Percentiles rank a stretch among this genome's conserved stretches.
Conservation (phyloP, 1,284 basidiomycete species). For the Ustilago trichophora region DNA sequence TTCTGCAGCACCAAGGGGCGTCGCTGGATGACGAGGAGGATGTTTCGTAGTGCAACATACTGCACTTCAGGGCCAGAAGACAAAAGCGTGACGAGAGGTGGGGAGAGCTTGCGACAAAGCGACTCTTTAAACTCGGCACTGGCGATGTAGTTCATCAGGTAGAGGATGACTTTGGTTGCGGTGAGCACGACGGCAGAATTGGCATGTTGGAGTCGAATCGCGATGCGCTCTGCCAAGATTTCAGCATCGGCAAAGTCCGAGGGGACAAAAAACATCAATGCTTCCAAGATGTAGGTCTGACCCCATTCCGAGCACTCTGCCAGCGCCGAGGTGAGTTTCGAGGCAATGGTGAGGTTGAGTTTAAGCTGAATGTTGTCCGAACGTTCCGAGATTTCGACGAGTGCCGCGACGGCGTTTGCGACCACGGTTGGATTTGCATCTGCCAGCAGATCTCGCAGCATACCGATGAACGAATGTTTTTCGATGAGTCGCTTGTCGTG, state of each 20-base stretch:
- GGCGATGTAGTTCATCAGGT: slow-evolving; percentile 99
- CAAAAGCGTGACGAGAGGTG: slow-evolving; percentile 74
- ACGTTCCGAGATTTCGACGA: slow-evolving; percentile 88
- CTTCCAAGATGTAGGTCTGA: slow-evolving; percentile 97
- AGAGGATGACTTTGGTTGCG: slow-evolving; percentile 92
- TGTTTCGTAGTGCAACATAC: slow-evolving; percentile 96
- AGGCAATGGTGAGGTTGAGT: slow-evolving; percentile 81
- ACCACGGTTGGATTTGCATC: slow-evolving; percentile 94
- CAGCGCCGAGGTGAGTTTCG: slow-evolving; percentile 83
- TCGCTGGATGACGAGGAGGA: slow-evolving; percentile 93
- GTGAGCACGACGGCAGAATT: slow-evolving; percentile 95
- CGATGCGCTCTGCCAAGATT: slow-evolving; percentile 89
- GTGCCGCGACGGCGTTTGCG: slow-evolving; percentile 90
- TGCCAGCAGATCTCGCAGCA: slow-evolving; percentile 85
- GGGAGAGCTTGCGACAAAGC: slow-evolving; percentile 96
- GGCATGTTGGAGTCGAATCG: slow-evolving; percentile 87
- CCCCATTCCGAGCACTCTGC: slow-evolving; percentile 97
- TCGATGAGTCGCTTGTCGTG: slow-evolving; percentile 86
- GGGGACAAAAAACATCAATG: slow-evolving; percentile 90
- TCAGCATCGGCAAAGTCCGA: slow-evolving; percentile 88
- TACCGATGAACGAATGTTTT: slow-evolving; percentile 82
- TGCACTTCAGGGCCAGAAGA: slow-evolving; percentile 98
- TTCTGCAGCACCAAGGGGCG: slow-evolving; percentile 90
- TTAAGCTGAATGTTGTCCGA: slow-evolving; percentile 85
- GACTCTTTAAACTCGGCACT: slow-evolving; percentile 83